These are phyloP conservation scores for Neohortaea acidophila DNA, from an alignment of 495 filamentous ascomycete genomes.

Conservation along the genomic window DNA sequence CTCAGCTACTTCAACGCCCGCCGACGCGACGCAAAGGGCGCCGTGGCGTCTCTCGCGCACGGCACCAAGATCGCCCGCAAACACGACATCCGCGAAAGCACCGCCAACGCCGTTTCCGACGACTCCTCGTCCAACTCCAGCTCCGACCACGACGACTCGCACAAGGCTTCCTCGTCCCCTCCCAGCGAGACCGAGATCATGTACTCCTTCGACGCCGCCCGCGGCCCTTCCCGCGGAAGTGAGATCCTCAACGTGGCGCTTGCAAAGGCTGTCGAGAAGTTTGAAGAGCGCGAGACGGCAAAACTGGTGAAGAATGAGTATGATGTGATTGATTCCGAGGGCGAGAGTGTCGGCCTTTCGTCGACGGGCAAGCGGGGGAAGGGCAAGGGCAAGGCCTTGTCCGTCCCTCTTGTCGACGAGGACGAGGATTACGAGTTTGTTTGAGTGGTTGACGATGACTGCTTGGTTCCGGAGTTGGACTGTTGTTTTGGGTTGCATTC, in stretches of 20 bases:
- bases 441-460: not conserved
- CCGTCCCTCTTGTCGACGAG: not conserved
- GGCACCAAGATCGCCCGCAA: constrained; percentile 29
- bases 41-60: constrained; percentile 23
- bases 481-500: not conserved
- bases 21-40: constrained; percentile 22
- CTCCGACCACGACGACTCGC: constrained; percentile 30
- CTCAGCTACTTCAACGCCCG: constrained; percentile 12
- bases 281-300: constrained; percentile 40
- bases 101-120: constrained; percentile 6
- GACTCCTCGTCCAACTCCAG: constrained; percentile 18
- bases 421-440: constrained; percentile 18
- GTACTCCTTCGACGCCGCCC: constrained; percentile 35
- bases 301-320: constrained; percentile 44
- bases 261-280: constrained; percentile 40
- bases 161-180: constrained; percentile 30
- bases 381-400: constrained; percentile 4
- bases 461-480: not conserved
- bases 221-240: constrained; percentile 34
- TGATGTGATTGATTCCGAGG: constrained; percentile 37
- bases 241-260: constrained; percentile 40
- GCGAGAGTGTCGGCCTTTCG: constrained; percentile 15
- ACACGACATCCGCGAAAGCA: constrained; percentile 21
- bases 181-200: constrained; percentile 30
- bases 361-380: constrained; percentile 14